phyloP scores from a whole-genome alignment of 108 stramenopile species.

The Nannochloropsis oceanica region DNA sequence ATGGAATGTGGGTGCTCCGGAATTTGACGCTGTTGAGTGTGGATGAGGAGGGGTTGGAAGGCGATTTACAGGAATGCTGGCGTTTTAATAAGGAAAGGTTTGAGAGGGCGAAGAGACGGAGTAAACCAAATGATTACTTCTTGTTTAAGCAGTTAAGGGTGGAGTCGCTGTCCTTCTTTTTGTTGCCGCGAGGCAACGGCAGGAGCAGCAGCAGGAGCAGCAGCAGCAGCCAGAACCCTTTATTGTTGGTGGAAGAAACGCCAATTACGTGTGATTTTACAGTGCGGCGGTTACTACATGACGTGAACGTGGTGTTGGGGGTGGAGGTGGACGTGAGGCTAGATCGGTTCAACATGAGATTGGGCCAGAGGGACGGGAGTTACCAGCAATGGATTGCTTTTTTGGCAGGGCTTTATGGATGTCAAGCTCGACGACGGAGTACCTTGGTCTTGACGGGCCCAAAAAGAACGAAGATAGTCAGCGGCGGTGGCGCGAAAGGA shows the following conservation, averaged over 20 bases:
- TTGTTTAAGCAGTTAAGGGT: not conserved
- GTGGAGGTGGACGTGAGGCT: not conserved
- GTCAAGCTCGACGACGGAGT: not conserved
- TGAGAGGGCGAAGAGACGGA: not conserved
- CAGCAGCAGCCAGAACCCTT: not conserved
- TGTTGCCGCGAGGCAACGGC: not conserved
- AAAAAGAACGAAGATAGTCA: not conserved
- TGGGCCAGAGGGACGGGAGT: not conserved
- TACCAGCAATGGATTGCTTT: not conserved
- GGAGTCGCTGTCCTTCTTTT: not conserved
- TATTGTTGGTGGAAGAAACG: not conserved
- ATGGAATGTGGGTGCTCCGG: not conserved
- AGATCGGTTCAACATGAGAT: not conserved
- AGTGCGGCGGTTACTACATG: not conserved
- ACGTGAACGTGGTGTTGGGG: not conserved
- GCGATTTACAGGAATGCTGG: not conserved
- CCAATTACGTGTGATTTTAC: not conserved
- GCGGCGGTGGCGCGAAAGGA: not conserved
- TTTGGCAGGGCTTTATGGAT: not conserved
- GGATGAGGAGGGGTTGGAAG: not conserved
- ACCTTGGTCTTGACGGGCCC: not conserved
- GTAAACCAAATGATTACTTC: not conserved
- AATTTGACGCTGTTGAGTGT: not conserved
- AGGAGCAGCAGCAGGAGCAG: not conserved
- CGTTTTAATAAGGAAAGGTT: not conserved